These are phyloP conservation scores for Fusarium caatingaense DNA, from an alignment of 2,329 filamentous ascomycete genomes.

Conservation along the genomic window DNA sequence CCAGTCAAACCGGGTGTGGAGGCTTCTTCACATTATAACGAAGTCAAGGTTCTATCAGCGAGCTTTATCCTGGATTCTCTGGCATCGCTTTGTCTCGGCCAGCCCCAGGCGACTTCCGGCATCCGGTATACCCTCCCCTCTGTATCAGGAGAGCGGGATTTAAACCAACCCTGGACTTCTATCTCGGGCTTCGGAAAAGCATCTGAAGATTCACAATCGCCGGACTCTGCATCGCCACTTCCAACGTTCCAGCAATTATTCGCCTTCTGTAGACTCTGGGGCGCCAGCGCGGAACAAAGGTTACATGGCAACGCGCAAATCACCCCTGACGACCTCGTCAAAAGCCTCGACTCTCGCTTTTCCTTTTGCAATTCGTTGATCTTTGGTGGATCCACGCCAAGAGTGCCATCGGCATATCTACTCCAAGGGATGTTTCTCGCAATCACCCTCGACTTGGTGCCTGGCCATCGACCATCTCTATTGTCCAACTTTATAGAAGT, in stretches of 20 bases:
- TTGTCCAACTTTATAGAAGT: constrained; percentile 53
- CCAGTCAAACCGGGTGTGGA: constrained; percentile 31
- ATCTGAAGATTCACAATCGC: neutral
- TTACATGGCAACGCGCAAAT: constrained; percentile 25
- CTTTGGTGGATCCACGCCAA: constrained; percentile 50
- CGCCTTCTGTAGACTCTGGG: constrained; percentile 53
- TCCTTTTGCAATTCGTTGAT: constrained; percentile 55
- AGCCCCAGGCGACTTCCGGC: constrained; percentile 39
- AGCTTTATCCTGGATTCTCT: constrained; percentile 73
- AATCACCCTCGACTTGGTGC: constrained; percentile 50
- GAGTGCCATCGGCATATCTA: constrained; percentile 51
- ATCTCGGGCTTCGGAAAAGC: constrained; percentile 35
- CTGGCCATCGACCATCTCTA: constrained; percentile 50
- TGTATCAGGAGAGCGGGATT: constrained; percentile 24
- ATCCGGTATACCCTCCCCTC: constrained; percentile 34
- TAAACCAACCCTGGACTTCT: constrained; percentile 39
- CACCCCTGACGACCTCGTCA: constrained; percentile 48
- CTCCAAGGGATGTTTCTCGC: constrained; percentile 54
- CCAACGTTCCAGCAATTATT: constrained; percentile 58
- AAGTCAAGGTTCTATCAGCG: constrained; percentile 56
- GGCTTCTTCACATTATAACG: constrained; percentile 20
- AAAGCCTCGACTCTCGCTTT: constrained; percentile 50
- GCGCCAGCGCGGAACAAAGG: constrained; percentile 39
- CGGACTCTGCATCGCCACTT: constrained; percentile 49
- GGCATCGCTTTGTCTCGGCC: constrained; percentile 63